Conservation (phyloP, 441 rosid genomes). For the Gossypium schwendimanii region DNA sequence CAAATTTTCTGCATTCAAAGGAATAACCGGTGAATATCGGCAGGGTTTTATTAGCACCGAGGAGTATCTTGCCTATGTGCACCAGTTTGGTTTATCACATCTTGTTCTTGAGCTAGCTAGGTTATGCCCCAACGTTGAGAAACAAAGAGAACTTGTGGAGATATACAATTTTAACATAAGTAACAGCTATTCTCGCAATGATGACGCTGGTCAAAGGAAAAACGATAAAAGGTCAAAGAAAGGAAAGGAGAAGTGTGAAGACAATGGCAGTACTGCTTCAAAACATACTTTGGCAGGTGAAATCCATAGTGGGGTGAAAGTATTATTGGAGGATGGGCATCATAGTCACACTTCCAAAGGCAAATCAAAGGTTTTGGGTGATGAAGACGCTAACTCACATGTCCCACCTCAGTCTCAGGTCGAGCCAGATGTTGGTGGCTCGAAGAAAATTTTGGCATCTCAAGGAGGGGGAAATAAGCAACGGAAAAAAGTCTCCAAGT, state of each 20-base stretch:
- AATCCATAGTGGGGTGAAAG: neutral
- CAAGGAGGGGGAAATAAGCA: constrained; percentile 32
- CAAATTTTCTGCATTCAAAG: constrained; percentile 33
- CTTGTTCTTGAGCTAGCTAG: constrained; percentile 37
- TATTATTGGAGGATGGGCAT: constrained; percentile 18
- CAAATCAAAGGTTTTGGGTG: constrained; percentile 27
- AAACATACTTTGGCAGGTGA: neutral
- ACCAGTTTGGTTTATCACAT: constrained; percentile 38
- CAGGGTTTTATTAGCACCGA: constrained; percentile 24
- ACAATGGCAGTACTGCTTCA: neutral
- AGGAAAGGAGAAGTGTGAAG: constrained; percentile 5
- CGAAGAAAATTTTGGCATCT: constrained; percentile 11
- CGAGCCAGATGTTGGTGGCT: constrained; percentile 11
- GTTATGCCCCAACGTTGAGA: constrained; percentile 34
- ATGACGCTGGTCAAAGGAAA: constrained; percentile 1
- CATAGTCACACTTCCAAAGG: constrained; percentile 18
- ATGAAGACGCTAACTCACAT: constrained; percentile 10
- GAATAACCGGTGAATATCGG: constrained; percentile 30
- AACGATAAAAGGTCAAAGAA: constrained; percentile 18
- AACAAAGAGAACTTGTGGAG: constrained; percentile 39
- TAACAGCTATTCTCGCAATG: constrained; percentile 1
- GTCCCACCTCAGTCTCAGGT: neutral
- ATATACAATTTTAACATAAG: constrained; percentile 25
- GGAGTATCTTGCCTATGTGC: constrained; percentile 36
- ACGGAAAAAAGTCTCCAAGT: constrained; percentile 30